Base-by-base conservation (phyloP, 495 filamentous ascomycete genomes). In the Melanomma pulvis-pyrius region DNA sequence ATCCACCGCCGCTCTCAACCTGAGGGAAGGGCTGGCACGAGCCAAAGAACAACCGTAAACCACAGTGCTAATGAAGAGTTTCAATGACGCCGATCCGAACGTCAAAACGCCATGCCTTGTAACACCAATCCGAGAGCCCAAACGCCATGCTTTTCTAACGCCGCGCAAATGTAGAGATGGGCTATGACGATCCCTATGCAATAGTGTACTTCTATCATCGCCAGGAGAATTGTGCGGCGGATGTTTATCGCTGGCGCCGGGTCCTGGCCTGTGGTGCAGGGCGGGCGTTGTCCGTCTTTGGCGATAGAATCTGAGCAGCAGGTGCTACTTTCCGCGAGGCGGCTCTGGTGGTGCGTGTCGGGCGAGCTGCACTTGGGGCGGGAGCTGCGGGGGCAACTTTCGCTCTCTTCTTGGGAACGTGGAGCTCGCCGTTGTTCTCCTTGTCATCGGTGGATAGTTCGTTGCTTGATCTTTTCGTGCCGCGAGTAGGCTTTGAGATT, bases 361-460 rank as follows among this genome's bases (percentile, higher is more conserved):
- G 59, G 13, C 39, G 39, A 12, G 59, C 12, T 15, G 29, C 59
- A 25, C 4, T 19, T n/a, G 21, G 26, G 44, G 17, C 67, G 69
- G 32, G 44, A 47, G n/a, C 67, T 66, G 28, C 59, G 54, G 48
- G 63, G 22, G 72, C 71, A 13, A 72, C 59, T 71, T 79, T 82
- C 25, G 71, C 74, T 25, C 87, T 84, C 71, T 88, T 86, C 75
- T 88, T 90, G 6, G 79, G 80, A 49, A 80, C 74, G 22, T 71
- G 60, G 15, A 88, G 84, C 56, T 86, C 19, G 1, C 26, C 26
- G 15, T 41, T 63, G 24, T 75, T 86, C 69, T 96, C 96, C 73
- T 96, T 91, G 73, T 96, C 93, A 75, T 93, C 69, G 4, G 32
- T 48, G 7, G 82, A 79, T 9, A 88, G 87, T 64, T 89, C 85